These are phyloP conservation scores for Aeschynomene evenia DNA, from an alignment of 306 rosid species.

Conservation along the genomic window DNA sequence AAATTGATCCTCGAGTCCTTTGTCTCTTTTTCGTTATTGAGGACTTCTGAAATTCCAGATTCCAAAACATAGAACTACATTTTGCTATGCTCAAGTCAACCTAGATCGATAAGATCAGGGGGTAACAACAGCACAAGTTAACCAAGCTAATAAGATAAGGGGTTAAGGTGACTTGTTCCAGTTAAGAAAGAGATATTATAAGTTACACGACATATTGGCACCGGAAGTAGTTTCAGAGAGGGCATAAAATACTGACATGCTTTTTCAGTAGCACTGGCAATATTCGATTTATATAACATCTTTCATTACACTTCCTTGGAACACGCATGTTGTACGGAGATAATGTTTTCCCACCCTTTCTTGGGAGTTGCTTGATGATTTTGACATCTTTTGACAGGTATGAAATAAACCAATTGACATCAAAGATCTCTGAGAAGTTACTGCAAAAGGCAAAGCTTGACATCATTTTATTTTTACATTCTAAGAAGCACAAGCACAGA, in stretches of 20 bases:
- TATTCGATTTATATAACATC: slow-evolving; percentile 81
- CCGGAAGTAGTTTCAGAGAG: slow-evolving; percentile 16
- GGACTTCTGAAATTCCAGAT: not conserved
- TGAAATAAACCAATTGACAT: slow-evolving; percentile 81
- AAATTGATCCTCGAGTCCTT: not conserved
- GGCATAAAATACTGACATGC: slow-evolving; percentile 70
- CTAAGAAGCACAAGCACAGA: not conserved
- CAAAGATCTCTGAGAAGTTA: slow-evolving; percentile 89
- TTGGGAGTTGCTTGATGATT: slow-evolving; percentile 85
- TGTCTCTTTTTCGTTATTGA: not conserved
- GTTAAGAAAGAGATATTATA: slow-evolving; percentile 10
- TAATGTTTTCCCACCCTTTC: slow-evolving; percentile 66
- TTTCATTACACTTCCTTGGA: slow-evolving; percentile 95
- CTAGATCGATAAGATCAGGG: not conserved
- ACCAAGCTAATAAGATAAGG: not conserved
- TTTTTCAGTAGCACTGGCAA: slow-evolving; percentile 87
- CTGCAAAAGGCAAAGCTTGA: slow-evolving; percentile 59
- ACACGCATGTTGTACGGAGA: slow-evolving; percentile 82
- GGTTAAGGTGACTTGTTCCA: slow-evolving; percentile 11
- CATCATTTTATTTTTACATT: not conserved
- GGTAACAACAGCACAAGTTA: not conserved
- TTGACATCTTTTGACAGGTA: slow-evolving; percentile 78
- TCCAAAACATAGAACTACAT: not conserved
- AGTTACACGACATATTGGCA: slow-evolving; percentile 11
- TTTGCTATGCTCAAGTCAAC: not conserved